Evolutionary conservation across 1,284 basidiomycete species (phyloP).

Genomic region (Ceratobasidium sp.): DNA sequence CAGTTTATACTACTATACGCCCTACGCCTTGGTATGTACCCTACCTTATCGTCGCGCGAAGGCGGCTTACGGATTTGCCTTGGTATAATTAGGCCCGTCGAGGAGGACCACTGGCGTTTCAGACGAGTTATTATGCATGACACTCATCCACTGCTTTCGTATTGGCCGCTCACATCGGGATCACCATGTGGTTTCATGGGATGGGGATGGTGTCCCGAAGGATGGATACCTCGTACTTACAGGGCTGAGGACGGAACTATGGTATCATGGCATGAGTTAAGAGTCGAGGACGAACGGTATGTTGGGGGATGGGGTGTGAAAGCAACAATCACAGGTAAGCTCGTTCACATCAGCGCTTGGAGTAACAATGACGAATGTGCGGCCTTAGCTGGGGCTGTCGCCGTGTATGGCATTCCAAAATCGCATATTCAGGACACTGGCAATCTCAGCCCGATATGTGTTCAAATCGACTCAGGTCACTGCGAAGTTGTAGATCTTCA

Average conservation of each 20-base stretch:
- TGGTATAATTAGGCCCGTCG: neutral
- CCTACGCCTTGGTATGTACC: constrained; percentile 9
- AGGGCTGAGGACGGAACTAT: constrained; percentile 13
- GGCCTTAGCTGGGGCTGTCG: constrained; percentile 6
- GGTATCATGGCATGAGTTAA: constrained; percentile 9
- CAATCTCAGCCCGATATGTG: neutral
- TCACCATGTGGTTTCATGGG: neutral
- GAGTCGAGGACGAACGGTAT: neutral
- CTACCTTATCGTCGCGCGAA: neutral
- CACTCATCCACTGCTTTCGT: constrained; percentile 18
- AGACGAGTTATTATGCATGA: constrained; percentile 10
- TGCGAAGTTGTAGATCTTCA: constrained; percentile 7
- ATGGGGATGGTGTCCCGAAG: neutral
- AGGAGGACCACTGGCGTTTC: constrained; percentile 7
- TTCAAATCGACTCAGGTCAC: constrained; percentile 11
- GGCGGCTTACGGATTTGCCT: neutral
- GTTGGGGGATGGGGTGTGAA: constrained; percentile 8
- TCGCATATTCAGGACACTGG: neutral
- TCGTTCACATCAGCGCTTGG: neutral
- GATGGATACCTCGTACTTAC: neutral
- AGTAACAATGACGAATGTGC: neutral
- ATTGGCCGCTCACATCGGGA: neutral
- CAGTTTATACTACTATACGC: neutral
- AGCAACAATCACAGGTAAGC: constrained; percentile 6
- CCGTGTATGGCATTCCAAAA: constrained; percentile 6